These are phyloP conservation scores for Orbilia quercus DNA, from an alignment of 2,329 filamentous ascomycete genomes.

Conservation along the genomic window DNA sequence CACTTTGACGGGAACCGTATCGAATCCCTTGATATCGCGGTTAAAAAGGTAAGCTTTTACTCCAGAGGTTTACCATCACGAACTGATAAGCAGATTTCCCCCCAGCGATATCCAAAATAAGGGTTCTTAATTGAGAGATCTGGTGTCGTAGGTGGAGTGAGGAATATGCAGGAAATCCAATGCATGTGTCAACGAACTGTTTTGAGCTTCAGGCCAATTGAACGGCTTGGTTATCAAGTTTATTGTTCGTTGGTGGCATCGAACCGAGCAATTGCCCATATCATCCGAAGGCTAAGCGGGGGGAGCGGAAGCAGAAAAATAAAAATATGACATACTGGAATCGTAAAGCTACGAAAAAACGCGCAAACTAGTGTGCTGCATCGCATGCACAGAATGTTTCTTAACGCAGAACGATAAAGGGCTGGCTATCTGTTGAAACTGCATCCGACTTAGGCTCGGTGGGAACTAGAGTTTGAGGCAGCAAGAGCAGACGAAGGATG, in stretches of 20 bases:
- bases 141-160: conserved; percentile 42
- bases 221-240: conserved; percentile 34
- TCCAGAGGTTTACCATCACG: conserved; percentile 50
- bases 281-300: conserved; percentile 54
- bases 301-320: conserved; percentile 39
- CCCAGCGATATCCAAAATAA: conserved; percentile 40
- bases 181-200: conserved; percentile 51
- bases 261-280: conserved; percentile 48
- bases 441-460: conserved; percentile 54
- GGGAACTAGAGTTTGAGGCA: conserved; percentile 53
- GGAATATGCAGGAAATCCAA: conserved; percentile 50
- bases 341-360: conserved; percentile 42
- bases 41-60: conserved; percentile 53
- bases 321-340: conserved; percentile 48
- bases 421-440: conserved; percentile 40
- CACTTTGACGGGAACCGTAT: conserved; percentile 33
- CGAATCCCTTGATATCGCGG: conserved; percentile 47
- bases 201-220: conserved; percentile 31
- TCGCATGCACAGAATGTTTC: conserved; percentile 49
- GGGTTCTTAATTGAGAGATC: conserved; percentile 46
- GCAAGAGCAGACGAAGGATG: conserved; percentile 30
- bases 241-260: conserved; percentile 29
- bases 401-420: conserved; percentile 56
- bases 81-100: conserved; percentile 49
- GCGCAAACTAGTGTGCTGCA: conserved; percentile 50